These are phyloP conservation scores for Alternaria panax DNA, from an alignment of 2,329 filamentous ascomycete genomes.

Conservation along the genomic window DNA sequence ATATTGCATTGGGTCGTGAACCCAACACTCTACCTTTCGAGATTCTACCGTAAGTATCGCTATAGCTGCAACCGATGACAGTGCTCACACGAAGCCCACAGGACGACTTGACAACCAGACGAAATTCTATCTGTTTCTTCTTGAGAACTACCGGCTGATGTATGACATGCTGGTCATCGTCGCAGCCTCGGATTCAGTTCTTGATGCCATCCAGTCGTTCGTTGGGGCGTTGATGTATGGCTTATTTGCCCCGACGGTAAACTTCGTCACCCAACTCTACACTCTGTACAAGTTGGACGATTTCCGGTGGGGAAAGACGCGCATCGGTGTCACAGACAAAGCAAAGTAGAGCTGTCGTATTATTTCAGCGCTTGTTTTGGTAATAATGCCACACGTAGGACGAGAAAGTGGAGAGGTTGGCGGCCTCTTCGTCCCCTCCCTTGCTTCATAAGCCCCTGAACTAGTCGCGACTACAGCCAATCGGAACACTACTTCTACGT, in stretches of 20 bases:
- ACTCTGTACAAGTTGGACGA: constrained; percentile 9
- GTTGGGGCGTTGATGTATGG: constrained; percentile 1
- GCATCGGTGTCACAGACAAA: not conserved
- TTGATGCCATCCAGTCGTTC: not conserved
- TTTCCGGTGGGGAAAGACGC: constrained; percentile 14
- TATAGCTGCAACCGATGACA: not conserved
- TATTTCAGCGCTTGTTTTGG: not conserved
- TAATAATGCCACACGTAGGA: not conserved
- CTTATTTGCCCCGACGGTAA: not conserved
- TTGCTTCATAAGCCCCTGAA: not conserved
- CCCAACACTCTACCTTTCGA: constrained; percentile 5
- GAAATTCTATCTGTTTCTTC: not conserved
- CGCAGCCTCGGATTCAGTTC: not conserved
- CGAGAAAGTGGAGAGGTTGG: not conserved
- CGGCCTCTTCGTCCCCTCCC: not conserved
- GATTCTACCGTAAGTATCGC: constrained; percentile 5
- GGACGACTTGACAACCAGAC: not conserved
- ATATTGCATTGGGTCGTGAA: constrained; percentile 3
- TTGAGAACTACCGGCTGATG: constrained; percentile 1
- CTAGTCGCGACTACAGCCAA: not conserved
- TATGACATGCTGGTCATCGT: not conserved
- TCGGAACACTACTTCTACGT: not conserved
- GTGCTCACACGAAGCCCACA: not conserved
- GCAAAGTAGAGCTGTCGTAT: not conserved
- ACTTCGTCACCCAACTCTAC: constrained; percentile 6